Conservation (phyloP, 2,329 filamentous ascomycete genomes). For the Fusarium sterilihyphosum region DNA sequence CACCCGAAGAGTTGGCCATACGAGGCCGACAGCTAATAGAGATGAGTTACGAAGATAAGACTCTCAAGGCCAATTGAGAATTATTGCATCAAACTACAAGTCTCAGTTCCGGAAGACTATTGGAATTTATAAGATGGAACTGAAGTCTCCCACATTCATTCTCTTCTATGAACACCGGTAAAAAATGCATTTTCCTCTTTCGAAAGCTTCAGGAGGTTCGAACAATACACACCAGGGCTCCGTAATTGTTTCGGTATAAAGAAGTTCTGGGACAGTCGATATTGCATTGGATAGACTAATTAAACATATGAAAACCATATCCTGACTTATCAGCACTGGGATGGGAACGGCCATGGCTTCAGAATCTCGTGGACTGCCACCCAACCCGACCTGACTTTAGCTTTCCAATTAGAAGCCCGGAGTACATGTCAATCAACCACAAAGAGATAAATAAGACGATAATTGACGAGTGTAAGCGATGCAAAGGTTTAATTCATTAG, state of each 20-base stretch:
- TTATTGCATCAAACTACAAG: not conserved
- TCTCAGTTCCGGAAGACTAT: not conserved
- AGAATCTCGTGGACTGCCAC: not conserved
- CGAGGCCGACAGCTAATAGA: not conserved
- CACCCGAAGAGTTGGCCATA: too few relatives aligned
- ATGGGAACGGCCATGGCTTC: not conserved
- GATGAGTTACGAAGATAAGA: not conserved
- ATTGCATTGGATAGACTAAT: not conserved
- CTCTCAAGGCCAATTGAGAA: accelerated
- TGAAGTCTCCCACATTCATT: not conserved
- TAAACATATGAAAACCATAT: not conserved
- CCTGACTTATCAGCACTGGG: not conserved
- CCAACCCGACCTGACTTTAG: not conserved
- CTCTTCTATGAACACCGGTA: not conserved
- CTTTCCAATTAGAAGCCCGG: not conserved
- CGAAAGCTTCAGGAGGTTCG: not conserved
- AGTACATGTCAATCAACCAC: not conserved
- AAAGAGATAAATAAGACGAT: not conserved
- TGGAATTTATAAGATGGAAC: not conserved
- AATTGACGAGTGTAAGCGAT: not conserved
- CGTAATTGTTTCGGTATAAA: not conserved
- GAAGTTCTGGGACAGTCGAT: not conserved
- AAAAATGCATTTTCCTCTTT: not conserved
- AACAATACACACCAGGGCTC: not conserved
- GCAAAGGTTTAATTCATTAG: not conserved